Percentiles rank a stretch among this genome's conserved stretches.
phyloP scores from a whole-genome alignment of 1,139 yeast genomes.

The Suhomyces taliae region DNA sequence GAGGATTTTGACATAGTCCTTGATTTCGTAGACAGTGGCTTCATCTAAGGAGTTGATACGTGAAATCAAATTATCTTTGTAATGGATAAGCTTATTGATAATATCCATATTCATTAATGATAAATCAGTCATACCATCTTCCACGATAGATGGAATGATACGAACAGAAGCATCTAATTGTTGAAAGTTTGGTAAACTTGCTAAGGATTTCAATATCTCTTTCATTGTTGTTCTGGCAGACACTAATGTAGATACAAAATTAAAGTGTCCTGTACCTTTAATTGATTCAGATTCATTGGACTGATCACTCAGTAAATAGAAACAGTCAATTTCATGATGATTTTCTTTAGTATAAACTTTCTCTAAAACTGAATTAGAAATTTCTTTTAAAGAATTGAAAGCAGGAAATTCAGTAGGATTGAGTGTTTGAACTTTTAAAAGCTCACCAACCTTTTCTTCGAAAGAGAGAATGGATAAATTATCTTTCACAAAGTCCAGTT shows the following conservation, averaged over 20 bases:
- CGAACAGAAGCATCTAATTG: constrained; percentile 9
- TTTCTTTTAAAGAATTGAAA: not conserved
- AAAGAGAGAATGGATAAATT: constrained; percentile 5
- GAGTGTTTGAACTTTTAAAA: not conserved
- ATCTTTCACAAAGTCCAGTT: constrained; percentile 4
- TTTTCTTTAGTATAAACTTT: not conserved
- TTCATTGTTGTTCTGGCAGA: not conserved
- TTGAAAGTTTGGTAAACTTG: constrained; percentile 2
- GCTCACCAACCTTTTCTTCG: not conserved
- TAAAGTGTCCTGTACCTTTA: not conserved
- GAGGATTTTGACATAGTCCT: constrained; percentile 19
- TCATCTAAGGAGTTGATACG: not conserved
- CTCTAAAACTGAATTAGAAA: not conserved
- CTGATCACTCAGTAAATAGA: not conserved
- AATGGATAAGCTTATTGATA: constrained; percentile 19
- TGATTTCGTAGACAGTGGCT: constrained; percentile 19
- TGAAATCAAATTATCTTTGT: constrained; percentile 19
- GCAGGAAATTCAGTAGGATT: not conserved
- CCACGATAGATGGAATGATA: constrained; percentile 12
- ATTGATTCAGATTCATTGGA: not conserved
- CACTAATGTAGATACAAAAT: not conserved
- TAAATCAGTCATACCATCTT: constrained; percentile 10
- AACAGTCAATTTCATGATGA: not conserved
- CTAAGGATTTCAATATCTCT: not conserved
- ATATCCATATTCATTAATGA: constrained; percentile 8